phyloP scores from a whole-genome alignment of 345 rosid genomes.

The Aurinia saxatilis region DNA sequence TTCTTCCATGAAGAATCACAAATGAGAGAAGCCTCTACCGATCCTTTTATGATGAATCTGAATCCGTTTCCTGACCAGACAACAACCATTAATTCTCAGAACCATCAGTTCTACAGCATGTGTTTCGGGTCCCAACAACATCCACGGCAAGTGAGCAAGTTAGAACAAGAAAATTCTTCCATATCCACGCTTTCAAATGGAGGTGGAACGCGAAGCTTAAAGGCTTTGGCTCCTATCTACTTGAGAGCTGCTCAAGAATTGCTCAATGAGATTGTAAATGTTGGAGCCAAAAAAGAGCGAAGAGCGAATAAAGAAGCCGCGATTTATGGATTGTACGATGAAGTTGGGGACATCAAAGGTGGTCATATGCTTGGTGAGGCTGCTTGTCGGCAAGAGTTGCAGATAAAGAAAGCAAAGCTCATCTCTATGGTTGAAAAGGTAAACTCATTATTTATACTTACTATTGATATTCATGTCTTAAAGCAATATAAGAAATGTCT shows the following conservation, averaged over 20 bases:
- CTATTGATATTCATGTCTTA: neutral
- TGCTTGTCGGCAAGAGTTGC: conserved; percentile 47
- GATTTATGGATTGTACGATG: neutral
- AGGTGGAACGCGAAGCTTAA: conserved; percentile 29
- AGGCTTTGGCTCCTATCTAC: conserved; percentile 48
- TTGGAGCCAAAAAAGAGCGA: conserved; percentile 21
- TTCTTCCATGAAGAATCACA: conserved; percentile 21
- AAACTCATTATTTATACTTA: neutral
- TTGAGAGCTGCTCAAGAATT: conserved; percentile 67
- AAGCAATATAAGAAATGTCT: neutral
- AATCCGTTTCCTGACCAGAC: neutral
- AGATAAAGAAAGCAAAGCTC: conserved; percentile 58
- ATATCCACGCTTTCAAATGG: conserved; percentile 38
- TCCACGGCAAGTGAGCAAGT: neutral
- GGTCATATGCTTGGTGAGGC: neutral
- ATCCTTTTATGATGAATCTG: conserved; percentile 6
- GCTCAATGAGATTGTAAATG: conserved; percentile 57
- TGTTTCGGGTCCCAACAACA: conserved; percentile 6
- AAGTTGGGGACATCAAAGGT: neutral
- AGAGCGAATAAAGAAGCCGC: conserved; percentile 8
- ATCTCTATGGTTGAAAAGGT: conserved; percentile 69
- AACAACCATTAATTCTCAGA: neutral
- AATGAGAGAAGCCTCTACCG: conserved; percentile 18
- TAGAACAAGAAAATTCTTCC: conserved; percentile 30
- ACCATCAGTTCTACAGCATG: conserved; percentile 13